Conservation (phyloP, 2,329 filamentous ascomycete genomes). For the Gaeumannomyces tritici region DNA sequence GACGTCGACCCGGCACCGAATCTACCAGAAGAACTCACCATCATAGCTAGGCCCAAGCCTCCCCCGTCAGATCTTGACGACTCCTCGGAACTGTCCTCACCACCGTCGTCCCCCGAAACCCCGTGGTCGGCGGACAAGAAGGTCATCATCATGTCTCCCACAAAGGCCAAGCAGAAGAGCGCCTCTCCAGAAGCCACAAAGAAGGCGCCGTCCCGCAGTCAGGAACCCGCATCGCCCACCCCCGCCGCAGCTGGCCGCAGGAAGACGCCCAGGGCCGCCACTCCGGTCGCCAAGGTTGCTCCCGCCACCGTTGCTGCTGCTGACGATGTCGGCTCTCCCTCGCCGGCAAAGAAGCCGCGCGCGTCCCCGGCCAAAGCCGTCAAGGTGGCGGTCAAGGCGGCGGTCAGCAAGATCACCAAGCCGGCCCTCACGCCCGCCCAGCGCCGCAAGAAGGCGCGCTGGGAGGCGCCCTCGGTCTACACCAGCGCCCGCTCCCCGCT, state of each 20-base stretch:
- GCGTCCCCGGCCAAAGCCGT: background rate
- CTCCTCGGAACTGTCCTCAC: constrained; percentile 1
- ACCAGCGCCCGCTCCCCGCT: constrained; percentile 25
- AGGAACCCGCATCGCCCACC: background rate
- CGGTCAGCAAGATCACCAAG: background rate
- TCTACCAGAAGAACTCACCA: background rate
- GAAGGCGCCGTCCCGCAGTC: background rate
- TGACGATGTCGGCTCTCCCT: background rate
- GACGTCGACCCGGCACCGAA: background rate
- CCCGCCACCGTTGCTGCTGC: background rate
- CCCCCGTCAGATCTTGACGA: background rate
- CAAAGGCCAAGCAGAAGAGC: background rate
- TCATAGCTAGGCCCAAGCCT: background rate
- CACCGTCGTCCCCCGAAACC: background rate
- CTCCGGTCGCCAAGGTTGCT: no score
- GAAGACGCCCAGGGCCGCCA: background rate
- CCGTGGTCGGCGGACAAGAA: background rate
- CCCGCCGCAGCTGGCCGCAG: background rate
- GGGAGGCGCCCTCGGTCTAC: constrained; percentile 21
- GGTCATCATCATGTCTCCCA: background rate
- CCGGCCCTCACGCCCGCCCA: constrained; percentile 12
- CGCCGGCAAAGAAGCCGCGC: background rate
- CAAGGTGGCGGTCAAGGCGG: constrained; percentile 9
- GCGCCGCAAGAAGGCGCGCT: constrained; percentile 11
- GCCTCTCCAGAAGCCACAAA: background rate